Percentiles rank a stretch among this genome's conserved stretches.
Conservation (phyloP, 2,329 filamentous ascomycete genomes). For the Chaetomium sp. region DNA sequence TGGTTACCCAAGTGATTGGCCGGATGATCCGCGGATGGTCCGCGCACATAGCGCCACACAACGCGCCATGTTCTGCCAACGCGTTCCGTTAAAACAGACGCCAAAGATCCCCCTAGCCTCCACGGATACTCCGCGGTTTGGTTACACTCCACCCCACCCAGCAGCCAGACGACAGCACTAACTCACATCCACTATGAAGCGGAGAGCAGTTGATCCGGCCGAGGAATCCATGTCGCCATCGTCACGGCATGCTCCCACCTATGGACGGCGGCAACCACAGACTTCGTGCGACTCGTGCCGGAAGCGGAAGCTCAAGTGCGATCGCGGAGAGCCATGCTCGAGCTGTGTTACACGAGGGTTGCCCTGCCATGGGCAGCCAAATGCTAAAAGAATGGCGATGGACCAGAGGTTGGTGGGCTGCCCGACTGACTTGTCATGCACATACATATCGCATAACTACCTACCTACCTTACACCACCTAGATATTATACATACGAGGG, state of each 20-base stretch:
- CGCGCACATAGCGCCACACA: not conserved
- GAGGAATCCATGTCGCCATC: not conserved
- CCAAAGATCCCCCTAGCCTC: not conserved
- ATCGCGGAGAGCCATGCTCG: constrained; percentile 14
- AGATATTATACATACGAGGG: not conserved
- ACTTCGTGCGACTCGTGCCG: constrained; percentile 19
- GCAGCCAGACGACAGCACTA: too few species aligned
- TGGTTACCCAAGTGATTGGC: not conserved
- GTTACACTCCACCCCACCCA: not conserved
- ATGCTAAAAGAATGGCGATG: not conserved
- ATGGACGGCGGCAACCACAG: constrained; percentile 14
- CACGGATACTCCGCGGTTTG: constrained; percentile 7
- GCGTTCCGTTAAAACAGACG: not conserved
- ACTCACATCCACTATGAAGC: constrained; percentile 1
- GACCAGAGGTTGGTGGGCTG: not conserved
- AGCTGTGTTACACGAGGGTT: constrained; percentile 10
- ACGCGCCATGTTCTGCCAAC: not conserved
- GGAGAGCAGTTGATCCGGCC: constrained; percentile 7
- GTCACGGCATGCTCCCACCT: not conserved
- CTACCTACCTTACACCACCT: too few species aligned
- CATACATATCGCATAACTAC: not conserved
- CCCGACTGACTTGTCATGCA: too few species aligned
- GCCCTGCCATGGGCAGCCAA: constrained; percentile 8
- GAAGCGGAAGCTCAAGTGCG: constrained; percentile 20
- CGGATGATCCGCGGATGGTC: constrained; percentile 4